Evolutionary conservation across 1,284 basidiomycete genomes (phyloP), one percentile per base, ranked within the genome.

Genomic region (Ustilago cynodontis): DNA sequence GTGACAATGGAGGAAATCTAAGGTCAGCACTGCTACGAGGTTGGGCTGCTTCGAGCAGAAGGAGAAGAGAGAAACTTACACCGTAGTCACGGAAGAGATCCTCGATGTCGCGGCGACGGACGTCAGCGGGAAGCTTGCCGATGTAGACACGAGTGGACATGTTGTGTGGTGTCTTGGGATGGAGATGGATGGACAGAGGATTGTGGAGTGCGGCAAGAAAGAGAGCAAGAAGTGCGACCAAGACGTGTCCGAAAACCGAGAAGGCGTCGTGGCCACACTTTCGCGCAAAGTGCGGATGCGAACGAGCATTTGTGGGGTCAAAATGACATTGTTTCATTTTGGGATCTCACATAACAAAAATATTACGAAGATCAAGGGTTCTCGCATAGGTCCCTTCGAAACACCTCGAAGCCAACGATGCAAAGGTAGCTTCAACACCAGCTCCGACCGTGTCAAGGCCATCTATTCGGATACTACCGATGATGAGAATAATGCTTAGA

Each of bases 31-130:
- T 18, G n/a, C 16, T n/a, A 18, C 16, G 33, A 28, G 24, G 9
- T 26, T 14, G 5, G 16, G 8, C 47, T 18, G 26, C 31, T 18
- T 16, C 37, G n/a, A n/a, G n/a, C n/a, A n/a, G n/a, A n/a, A n/a
- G n/a, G n/a, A n/a, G n/a, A n/a, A n/a, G n/a, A n/a, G n/a, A n/a
- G 22, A 52, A 5, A 78, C 82, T 76, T 73, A 83, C 81, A 39
- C 83, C 84, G 22, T 83, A 81, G 63, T 76, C 76, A 49, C 80
- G 80, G 68, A 85, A 85, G 57, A 85, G 80, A 49, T 85, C 83
- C 43, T 83, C 77, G 52, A 85, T 64, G 68, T 85, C 84, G 20
- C 66, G 72, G 41, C 79, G 71, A 53, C 77, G 80, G 41, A 81
- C 78, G 43, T 82, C 79, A 28, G 74, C 73, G 16, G 82, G 61